phyloP scores from a whole-genome alignment of 2,329 filamentous ascomycete species.

The Penicillium sp. region DNA sequence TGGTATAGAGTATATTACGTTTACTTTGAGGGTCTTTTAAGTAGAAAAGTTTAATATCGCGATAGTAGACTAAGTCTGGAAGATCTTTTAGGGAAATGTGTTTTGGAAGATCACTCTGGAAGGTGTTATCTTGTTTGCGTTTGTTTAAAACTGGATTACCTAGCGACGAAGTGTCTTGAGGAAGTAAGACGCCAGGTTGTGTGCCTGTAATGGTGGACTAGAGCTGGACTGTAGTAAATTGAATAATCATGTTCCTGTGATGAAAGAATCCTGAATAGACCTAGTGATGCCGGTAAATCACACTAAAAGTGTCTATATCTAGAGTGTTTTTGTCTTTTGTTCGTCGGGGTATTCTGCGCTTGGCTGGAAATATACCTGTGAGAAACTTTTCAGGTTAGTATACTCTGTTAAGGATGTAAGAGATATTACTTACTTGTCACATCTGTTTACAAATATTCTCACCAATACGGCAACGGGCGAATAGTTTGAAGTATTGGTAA shows the following conservation, averaged over 20 bases:
- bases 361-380: slow-evolving; percentile 14
- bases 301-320: slow-evolving; percentile 21
- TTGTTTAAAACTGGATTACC: slow-evolving; percentile 15
- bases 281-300: slow-evolving; percentile 26
- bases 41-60: slow-evolving; percentile 27
- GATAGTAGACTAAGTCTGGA: not conserved
- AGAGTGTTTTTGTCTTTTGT: slow-evolving; percentile 27
- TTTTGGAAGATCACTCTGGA: slow-evolving; percentile 26
- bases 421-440: slow-evolving; percentile 17
- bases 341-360: slow-evolving; percentile 18
- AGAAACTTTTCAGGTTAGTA: slow-evolving; percentile 27
- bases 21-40: slow-evolving; percentile 23
- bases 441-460: slow-evolving; percentile 24
- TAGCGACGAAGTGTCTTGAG: slow-evolving; percentile 15
- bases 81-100: slow-evolving; percentile 20
- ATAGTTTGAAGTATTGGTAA: slow-evolving; percentile 25
- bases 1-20: slow-evolving; percentile 25
- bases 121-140: slow-evolving; percentile 12
- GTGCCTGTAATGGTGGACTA: slow-evolving; percentile 28
- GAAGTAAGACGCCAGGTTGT: slow-evolving; percentile 24
- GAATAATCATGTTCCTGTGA: slow-evolving; percentile 24
- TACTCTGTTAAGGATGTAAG: slow-evolving; percentile 3
- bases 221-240: slow-evolving; percentile 24
- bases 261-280: slow-evolving; percentile 26
- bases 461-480: too few species aligned